Percentiles rank a stretch among this genome's conserved stretches.
Evolutionary conservation across 306 rosid genomes (phyloP).

Genomic region (Leucaena leucocephala): DNA sequence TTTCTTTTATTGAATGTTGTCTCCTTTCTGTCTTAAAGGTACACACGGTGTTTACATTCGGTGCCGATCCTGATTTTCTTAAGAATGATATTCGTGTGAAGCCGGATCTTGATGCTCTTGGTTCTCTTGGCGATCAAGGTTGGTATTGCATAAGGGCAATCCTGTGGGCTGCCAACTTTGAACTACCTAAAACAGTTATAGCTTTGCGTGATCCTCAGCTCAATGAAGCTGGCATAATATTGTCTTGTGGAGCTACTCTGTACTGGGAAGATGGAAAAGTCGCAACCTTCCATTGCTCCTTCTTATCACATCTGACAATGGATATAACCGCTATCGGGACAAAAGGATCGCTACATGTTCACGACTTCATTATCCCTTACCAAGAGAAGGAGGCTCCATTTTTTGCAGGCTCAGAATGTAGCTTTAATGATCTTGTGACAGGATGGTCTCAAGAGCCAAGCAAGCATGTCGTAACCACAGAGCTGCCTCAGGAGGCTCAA

Average conservation of each 20-base stretch:
- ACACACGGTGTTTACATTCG: conserved; percentile 36
- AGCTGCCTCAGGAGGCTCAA: conserved; percentile 79
- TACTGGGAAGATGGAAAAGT: conserved; percentile 81
- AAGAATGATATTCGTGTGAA: conserved; percentile 51
- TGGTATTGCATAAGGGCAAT: conserved; percentile 54
- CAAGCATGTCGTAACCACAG: conserved; percentile 51
- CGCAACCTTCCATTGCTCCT: conserved; percentile 84
- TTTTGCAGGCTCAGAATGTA: conserved; percentile 47
- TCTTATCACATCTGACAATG: conserved; percentile 69
- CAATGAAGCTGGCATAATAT: conserved; percentile 66
- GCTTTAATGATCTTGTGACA: conserved; percentile 62
- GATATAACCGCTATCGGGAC: conserved; percentile 78
- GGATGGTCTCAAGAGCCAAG: conserved; percentile 61
- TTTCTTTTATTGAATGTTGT: conserved; percentile 21
- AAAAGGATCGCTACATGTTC: conserved; percentile 73
- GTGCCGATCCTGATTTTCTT: conserved; percentile 40
- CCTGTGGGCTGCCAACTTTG: conserved; percentile 47
- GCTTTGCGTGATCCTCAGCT: conserved; percentile 38
- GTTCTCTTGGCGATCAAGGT: conserved; percentile 50
- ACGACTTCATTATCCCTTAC: conserved; percentile 73
- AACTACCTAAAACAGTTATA: conserved; percentile 45
- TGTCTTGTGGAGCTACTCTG: conserved; percentile 75
- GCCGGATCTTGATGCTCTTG: conserved; percentile 55
- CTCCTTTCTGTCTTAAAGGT: conserved; percentile 35
- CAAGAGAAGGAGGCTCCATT: conserved; percentile 72